Percentiles rank a stretch among this genome's conserved stretches.
Conservation (phyloP, 2,329 filamentous ascomycete species). For the Mycosphaerella sp. region DNA sequence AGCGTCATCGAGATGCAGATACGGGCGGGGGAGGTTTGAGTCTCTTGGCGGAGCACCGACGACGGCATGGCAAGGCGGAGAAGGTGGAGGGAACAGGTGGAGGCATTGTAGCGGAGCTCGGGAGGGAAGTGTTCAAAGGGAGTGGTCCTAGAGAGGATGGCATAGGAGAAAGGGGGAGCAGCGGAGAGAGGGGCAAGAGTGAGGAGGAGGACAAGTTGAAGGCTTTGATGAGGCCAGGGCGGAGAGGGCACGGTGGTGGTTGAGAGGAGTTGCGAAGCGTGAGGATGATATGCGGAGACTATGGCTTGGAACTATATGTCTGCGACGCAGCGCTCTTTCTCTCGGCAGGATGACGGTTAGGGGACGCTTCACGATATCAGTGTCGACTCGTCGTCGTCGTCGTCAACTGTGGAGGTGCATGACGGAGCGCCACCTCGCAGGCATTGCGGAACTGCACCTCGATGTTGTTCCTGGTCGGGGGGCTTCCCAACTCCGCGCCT, state of each 20-base stretch:
- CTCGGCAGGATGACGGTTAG: too few species aligned
- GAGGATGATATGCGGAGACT: too few species aligned
- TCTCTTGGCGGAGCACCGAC: conserved; percentile 48
- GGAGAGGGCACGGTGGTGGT: conserved; percentile 1
- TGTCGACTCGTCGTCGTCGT: too few species aligned
- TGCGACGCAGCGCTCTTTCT: too few species aligned
- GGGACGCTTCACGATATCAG: too few species aligned
- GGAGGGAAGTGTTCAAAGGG: conserved; percentile 24
- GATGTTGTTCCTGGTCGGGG: too few species aligned
- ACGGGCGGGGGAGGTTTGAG: conserved; percentile 48
- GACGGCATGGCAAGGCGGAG: conserved; percentile 48
- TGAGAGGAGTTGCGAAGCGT: not conserved
- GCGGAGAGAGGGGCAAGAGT: not conserved
- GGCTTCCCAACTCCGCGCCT: too few species aligned
- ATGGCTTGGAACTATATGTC: too few species aligned
- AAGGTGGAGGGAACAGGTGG: conserved; percentile 41
- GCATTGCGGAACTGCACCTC: too few species aligned
- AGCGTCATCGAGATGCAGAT: conserved; percentile 52
- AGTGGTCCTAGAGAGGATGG: conserved; percentile 25
- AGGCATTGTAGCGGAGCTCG: conserved; percentile 33
- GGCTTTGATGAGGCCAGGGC: conserved; percentile 4
- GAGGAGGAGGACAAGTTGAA: conserved; percentile 12
- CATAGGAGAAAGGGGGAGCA: conserved; percentile 6
- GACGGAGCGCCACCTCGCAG: too few species aligned
- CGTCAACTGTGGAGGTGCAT: too few species aligned